Evolutionary conservation across 2,329 filamentous ascomycete genomes (phyloP).

Genomic region (Albophoma yamanashiensis): DNA sequence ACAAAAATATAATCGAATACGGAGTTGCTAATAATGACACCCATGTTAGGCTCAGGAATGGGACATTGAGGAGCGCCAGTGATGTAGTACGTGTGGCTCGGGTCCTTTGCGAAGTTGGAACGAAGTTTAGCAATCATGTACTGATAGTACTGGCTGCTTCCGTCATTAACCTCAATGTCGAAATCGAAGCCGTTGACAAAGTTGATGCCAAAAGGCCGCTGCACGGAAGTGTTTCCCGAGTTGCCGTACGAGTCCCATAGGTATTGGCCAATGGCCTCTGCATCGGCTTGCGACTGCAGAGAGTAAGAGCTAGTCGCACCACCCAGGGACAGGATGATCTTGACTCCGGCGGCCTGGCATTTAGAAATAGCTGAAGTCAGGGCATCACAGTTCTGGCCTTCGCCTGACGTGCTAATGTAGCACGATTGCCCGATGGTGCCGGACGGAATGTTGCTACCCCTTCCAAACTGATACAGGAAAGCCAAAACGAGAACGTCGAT

Average conservation of each 20-base stretch:
- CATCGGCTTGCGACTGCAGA: constrained; percentile 7
- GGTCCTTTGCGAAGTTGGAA: constrained; percentile 8
- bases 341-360: constrained; percentile 10
- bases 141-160: constrained; percentile 8
- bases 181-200: constrained; percentile 12
- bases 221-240: constrained; percentile 1
- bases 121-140: constrained; percentile 11
- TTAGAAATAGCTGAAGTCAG: constrained; percentile 9
- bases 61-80: constrained; percentile 33
- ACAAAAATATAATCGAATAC: constrained; percentile 25
- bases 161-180: constrained; percentile 9
- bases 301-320: constrained; percentile 9
- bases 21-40: constrained; percentile 22
- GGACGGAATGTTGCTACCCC: constrained; percentile 22
- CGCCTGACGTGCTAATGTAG: constrained; percentile 18
- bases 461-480: constrained; percentile 29
- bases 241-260: constrained; percentile 3
- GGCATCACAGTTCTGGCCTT: constrained; percentile 16
- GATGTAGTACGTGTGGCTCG: constrained; percentile 26
- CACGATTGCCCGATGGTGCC: constrained; percentile 29
- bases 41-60: constrained; percentile 24
- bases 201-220: constrained; percentile 8
- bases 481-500: constrained; percentile 32
- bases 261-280: constrained; percentile 10
- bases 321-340: constrained; percentile 8